Evolutionary conservation across 495 filamentous ascomycete genomes (phyloP).

Genomic region (Paragyromitra xinjiangensis): DNA sequence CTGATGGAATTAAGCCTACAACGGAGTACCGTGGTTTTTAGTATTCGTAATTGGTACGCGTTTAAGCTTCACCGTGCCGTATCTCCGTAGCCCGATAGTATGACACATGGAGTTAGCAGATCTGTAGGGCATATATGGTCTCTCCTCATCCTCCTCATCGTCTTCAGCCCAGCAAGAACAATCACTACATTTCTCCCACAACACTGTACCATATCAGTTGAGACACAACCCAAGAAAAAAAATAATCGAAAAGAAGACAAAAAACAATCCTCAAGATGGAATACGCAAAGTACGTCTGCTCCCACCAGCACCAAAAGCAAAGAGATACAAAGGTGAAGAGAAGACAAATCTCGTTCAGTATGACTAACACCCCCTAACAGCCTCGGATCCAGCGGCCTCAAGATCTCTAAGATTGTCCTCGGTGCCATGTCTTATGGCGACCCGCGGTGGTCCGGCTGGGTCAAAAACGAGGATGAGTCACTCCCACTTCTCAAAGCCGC

Average conservation of each 20-base stretch:
- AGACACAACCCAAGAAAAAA: not conserved
- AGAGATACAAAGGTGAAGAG: not conserved
- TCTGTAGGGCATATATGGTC: not conserved
- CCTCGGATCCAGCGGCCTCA: constrained; percentile 72
- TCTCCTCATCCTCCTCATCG: not conserved
- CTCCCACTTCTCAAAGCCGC: constrained; percentile 75
- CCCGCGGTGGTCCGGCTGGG: constrained; percentile 66
- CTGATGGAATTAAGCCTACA: not conserved
- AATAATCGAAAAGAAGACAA: not conserved
- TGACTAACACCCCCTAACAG: constrained; percentile 43
- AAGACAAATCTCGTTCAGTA: not conserved
- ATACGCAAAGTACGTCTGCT: constrained; percentile 30
- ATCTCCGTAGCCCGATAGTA: not conserved
- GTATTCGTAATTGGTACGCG: not conserved
- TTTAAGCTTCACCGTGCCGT: not conserved
- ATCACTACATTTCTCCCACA: not conserved
- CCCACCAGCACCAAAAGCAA: not conserved
- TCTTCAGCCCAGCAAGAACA: not conserved
- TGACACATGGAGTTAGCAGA: not conserved
- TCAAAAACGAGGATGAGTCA: constrained; percentile 69
- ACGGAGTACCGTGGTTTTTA: no score
- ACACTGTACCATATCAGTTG: not conserved
- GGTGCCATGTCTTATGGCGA: constrained; percentile 76
- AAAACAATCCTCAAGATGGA: constrained; percentile 28
- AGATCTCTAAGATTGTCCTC: constrained; percentile 72